Percentiles rank a stretch among this genome's conserved stretches.
phyloP scores from a whole-genome alignment of 2,329 filamentous ascomycete genomes.

The Fusarium vanettenii region DNA sequence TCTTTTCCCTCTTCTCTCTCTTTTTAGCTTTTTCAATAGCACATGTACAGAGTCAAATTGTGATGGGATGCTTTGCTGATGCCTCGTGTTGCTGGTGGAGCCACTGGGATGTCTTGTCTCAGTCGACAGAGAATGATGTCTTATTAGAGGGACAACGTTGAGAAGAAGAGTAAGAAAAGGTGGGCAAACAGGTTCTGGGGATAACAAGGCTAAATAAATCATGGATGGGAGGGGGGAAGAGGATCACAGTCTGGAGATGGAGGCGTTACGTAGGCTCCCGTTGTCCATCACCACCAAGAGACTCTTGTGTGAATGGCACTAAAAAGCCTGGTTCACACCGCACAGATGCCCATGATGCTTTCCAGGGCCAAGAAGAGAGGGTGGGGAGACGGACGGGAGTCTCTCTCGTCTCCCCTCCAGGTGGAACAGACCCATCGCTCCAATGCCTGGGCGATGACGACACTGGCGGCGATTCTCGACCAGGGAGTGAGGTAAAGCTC shows the following conservation, averaged over 20 bases:
- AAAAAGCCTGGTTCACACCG: slow-evolving; percentile 1
- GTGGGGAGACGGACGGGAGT: neutral
- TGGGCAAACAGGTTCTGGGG: neutral
- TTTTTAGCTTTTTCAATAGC: neutral
- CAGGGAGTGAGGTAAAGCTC: slow-evolving; percentile 3
- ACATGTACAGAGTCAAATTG: neutral
- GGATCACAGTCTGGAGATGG: neutral
- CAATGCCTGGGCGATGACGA: slow-evolving; percentile 27
- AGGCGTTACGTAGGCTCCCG: slow-evolving; percentile 27
- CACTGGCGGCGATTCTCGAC: slow-evolving; percentile 10
- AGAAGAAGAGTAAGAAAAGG: neutral
- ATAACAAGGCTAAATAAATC: neutral
- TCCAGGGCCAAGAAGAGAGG: neutral
- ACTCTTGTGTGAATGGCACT: slow-evolving; percentile 12
- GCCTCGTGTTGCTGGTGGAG: neutral
- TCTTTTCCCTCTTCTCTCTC: neutral
- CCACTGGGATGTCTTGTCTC: slow-evolving; percentile 20
- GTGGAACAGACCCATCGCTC: slow-evolving; percentile 13
- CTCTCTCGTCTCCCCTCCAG: slow-evolving; percentile 1
- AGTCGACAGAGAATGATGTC: slow-evolving; percentile 6
- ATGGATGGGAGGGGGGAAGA: neutral
- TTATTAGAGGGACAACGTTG: neutral
- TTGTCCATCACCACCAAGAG: neutral
- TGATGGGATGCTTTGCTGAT: neutral
- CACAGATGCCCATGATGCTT: neutral